Evolutionary conservation across 2,329 filamentous ascomycete species (phyloP), one percentile per base, ranked within the genome.

Genomic region (Colletotrichum plurivorum): DNA sequence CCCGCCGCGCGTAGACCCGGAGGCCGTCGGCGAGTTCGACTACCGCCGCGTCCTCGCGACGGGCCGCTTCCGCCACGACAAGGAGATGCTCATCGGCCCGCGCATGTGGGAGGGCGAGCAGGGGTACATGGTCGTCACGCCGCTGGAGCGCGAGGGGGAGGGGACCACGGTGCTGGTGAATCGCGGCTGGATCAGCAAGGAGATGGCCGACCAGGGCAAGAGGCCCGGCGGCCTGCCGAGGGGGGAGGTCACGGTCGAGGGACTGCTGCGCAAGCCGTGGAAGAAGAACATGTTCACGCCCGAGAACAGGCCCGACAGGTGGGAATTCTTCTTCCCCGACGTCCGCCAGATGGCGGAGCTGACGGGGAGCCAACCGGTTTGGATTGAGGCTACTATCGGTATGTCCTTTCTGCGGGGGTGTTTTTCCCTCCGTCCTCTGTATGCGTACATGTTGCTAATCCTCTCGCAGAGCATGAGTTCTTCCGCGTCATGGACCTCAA

Each of bases 201-300:
- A 90, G 73, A 85, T 92, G 75, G 88, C 87, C 63, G 82, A 88
- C 69, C 92, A 95, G 82, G 83, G 85, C 64, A 83, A 94, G 54
- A 83, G 94, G 25, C 83, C 87, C 0, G 88, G 90, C 25, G 90
- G 90, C 1, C 74, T 98, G 73, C 92, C 93, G 0, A 78, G 76
- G 56, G 94, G 90, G 0, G 89, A 92, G 75, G 91, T 98, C 10
- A 88, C 87, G 0, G 90, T 99, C 2, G 91, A 97, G 81, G 96
- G 96, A 0, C 76, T 99, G 78, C 78, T 99, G 78, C 84, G 96
- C 69, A 90, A 96, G 82, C 95, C 95, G 9, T 97, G 94, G 89
- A 96, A 97, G 87, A 97, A 95, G 87, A 99, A 99, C 79, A 92
- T 95, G 88, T 99, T 99, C 79, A 99, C 96, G 64, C 96, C 96